phyloP scores from a whole-genome alignment of 2,329 filamentous ascomycete species.

The Zalaria obscura region DNA sequence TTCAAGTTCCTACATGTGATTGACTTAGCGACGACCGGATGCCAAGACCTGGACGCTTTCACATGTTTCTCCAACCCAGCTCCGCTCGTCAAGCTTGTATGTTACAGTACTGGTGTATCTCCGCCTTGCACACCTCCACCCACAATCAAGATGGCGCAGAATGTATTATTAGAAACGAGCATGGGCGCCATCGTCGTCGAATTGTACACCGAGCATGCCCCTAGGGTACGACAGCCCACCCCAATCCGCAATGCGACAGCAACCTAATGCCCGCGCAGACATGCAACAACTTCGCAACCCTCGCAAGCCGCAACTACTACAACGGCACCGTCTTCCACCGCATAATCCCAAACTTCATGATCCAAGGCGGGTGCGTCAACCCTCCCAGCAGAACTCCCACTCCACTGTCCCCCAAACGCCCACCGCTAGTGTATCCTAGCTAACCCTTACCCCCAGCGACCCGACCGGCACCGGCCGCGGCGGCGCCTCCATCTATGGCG shows the following conservation, averaged over 20 bases:
- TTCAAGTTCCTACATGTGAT: too few species aligned
- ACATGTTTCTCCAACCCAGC: too few species aligned
- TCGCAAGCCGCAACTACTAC: constrained; percentile 77
- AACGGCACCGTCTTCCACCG: constrained; percentile 78
- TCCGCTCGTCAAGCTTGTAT: too few species aligned
- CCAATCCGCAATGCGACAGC: background rate
- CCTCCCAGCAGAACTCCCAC: background rate
- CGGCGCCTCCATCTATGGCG: constrained; percentile 78
- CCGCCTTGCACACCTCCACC: too few species aligned
- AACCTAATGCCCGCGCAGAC: constrained; percentile 8
- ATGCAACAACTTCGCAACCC: constrained; percentile 55
- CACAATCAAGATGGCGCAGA: constrained; percentile 50
- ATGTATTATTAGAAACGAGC: constrained; percentile 69
- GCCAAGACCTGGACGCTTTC: too few species aligned
- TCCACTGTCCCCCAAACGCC: background rate
- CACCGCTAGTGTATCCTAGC: background rate
- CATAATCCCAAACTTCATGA: constrained; percentile 92
- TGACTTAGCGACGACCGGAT: too few species aligned
- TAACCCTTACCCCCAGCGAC: constrained; percentile 40
- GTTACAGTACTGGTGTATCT: too few species aligned
- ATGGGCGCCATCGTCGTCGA: constrained; percentile 80
- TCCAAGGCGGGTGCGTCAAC: constrained; percentile 52
- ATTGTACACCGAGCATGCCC: constrained; percentile 80
- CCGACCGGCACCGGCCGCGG: constrained; percentile 87
- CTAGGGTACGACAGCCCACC: constrained; percentile 34